Evolutionary conservation across 1,284 basidiomycete genomes (phyloP).

Genomic region (Ganoderma multipileum): DNA sequence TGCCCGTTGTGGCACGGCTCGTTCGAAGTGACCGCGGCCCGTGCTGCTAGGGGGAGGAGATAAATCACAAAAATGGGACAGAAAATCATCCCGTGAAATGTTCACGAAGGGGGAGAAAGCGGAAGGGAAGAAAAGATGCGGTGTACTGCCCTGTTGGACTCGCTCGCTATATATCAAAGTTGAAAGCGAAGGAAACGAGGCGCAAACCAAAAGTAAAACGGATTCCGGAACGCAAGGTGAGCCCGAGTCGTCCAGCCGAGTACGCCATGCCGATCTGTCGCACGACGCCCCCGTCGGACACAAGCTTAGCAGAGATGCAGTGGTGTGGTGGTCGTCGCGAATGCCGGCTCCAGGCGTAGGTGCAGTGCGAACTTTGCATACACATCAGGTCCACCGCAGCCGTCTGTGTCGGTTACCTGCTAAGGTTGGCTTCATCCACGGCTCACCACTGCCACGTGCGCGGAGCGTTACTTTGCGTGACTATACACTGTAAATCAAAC

Average conservation of each 20-base stretch:
- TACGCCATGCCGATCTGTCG: background rate
- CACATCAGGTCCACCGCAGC: background rate
- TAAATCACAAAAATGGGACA: background rate
- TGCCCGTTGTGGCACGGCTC: conserved; percentile 19
- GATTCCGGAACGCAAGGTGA: background rate
- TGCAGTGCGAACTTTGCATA: too few relatives aligned
- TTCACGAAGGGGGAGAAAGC: background rate
- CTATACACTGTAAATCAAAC: background rate
- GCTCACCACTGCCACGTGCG: conserved; percentile 1
- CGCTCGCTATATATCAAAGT: background rate
- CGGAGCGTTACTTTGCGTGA: background rate
- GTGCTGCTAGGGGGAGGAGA: background rate
- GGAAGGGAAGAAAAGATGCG: background rate
- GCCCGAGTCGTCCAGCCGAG: background rate
- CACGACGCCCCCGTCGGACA: background rate
- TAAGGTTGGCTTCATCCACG: too few relatives aligned
- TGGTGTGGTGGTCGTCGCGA: background rate
- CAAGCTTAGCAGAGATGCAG: background rate
- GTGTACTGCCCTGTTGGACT: background rate
- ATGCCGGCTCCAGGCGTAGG: too few relatives aligned
- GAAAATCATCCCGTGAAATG: background rate
- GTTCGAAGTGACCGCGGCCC: conserved; percentile 3
- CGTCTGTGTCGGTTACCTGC: background rate
- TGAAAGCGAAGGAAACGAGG: background rate
- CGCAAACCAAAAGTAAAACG: background rate